phyloP scores from a whole-genome alignment of 305 asterid species.

The Ilex paraguariensis region DNA sequence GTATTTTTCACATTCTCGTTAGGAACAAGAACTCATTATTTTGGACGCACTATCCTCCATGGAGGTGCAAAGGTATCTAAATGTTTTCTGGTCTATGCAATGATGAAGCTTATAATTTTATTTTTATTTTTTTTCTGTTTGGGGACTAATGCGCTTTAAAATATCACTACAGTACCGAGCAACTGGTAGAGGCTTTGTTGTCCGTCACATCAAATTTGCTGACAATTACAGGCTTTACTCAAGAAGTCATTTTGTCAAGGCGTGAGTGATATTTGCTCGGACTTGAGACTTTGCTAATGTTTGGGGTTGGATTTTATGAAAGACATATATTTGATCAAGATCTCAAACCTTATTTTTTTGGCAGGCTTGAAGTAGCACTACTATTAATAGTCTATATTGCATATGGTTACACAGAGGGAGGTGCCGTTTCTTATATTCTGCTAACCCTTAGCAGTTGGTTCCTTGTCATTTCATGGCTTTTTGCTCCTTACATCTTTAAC shows the following conservation, averaged over 20 bases:
- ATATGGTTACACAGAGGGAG: constrained; percentile 65
- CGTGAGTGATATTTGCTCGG: constrained; percentile 50
- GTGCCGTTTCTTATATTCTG: constrained; percentile 68
- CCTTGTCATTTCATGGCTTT: constrained; percentile 97
- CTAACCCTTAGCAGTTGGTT: constrained; percentile 95
- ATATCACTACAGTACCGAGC: constrained; percentile 76
- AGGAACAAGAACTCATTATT: constrained; percentile 95
- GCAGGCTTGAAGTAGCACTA: constrained; percentile 95
- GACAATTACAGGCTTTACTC: constrained; percentile 95
- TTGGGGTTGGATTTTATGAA: too few species aligned
- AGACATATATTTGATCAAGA: too few species aligned
- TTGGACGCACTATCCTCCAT: constrained; percentile 97
- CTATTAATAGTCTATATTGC: constrained; percentile 91
- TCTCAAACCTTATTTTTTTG: constrained; percentile 6
- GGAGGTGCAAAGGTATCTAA: constrained; percentile 94
- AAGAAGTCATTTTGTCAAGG: constrained; percentile 97
- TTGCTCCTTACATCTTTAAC: constrained; percentile 95
- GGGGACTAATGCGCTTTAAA: constrained; percentile 5
- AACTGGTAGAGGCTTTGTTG: constrained; percentile 98
- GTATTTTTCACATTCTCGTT: constrained; percentile 95
- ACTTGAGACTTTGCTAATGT: too few species aligned
- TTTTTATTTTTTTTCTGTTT: background rate
- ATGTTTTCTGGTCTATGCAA: constrained; percentile 3
- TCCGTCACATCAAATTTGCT: constrained; percentile 94
- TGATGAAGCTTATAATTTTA: background rate